phyloP scores from a whole-genome alignment of 2,329 filamentous ascomycete species.

The Penicillium polonicum region DNA sequence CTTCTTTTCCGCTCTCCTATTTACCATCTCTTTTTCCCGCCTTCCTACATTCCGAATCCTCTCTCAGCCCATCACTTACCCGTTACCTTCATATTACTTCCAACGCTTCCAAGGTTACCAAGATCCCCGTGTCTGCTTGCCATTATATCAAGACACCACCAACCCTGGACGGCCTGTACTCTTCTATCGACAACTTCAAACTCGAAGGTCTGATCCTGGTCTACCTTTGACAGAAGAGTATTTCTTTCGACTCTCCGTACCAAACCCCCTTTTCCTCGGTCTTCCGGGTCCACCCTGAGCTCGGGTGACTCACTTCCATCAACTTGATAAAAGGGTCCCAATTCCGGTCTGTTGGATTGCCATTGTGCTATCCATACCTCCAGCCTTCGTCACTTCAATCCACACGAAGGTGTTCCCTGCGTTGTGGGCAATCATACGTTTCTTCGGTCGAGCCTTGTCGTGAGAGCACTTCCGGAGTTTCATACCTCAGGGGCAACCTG shows the following conservation, averaged over 20 bases:
- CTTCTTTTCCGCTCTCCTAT: slow-evolving; percentile 10
- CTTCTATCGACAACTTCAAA: slow-evolving; percentile 14
- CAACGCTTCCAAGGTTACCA: slow-evolving; percentile 6
- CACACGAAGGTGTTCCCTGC: slow-evolving; percentile 3
- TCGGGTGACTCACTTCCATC: slow-evolving; percentile 12
- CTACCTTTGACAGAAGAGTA: slow-evolving; percentile 8
- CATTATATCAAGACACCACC: slow-evolving; percentile 13
- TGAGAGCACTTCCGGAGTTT: slow-evolving; percentile 8
- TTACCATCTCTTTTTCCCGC: slow-evolving; percentile 12
- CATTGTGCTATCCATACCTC: background rate
- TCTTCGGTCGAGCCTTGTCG: slow-evolving; percentile 2
- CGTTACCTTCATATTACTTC: slow-evolving; percentile 7
- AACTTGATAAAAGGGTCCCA: slow-evolving; percentile 5
- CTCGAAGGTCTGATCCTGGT: slow-evolving; percentile 6
- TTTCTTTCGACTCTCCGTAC: background rate
- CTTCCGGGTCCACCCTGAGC: slow-evolving; percentile 8
- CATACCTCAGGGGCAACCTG: slow-evolving; percentile 22
- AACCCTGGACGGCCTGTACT: slow-evolving; percentile 15
- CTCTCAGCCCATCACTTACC: slow-evolving; percentile 10
- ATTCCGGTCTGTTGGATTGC: background rate
- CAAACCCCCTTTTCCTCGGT: slow-evolving; percentile 6
- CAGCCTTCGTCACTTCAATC: slow-evolving; percentile 7
- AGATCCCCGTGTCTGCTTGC: slow-evolving; percentile 3
- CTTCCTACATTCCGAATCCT: slow-evolving; percentile 5
- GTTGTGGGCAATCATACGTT: slow-evolving; percentile 1